Conservation (phyloP, 495 filamentous ascomycete genomes). For the Articulospora tetracladia region DNA sequence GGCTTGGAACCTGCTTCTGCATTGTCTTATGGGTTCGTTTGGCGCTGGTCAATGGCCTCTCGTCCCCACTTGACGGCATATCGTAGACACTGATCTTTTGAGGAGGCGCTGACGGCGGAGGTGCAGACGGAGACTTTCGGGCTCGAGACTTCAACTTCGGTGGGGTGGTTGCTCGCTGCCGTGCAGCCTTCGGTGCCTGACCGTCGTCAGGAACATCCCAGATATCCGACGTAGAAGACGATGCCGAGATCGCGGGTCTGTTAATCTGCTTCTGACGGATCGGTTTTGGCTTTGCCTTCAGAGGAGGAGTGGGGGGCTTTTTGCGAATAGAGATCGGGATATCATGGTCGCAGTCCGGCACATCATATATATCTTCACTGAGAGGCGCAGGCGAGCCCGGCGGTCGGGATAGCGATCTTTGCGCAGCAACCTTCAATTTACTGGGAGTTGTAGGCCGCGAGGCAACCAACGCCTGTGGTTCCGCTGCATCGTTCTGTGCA, state of each 20-base stretch:
- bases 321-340: neutral
- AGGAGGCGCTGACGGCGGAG: neutral
- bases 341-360: constrained; percentile 3
- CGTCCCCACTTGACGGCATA: neutral
- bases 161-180: neutral
- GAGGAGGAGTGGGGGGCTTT: neutral
- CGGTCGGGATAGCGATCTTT: constrained; percentile 5
- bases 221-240: constrained; percentile 8
- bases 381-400: neutral
- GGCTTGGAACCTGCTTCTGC: neutral
- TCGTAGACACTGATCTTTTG: neutral
- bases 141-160: neutral
- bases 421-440: neutral
- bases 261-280: neutral
- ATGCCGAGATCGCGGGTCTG: neutral
- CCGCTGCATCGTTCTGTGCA: neutral
- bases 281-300: constrained; percentile 4
- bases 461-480: neutral
- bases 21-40: neutral
- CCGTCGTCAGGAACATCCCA: constrained; percentile 23
- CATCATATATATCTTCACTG: constrained; percentile 9
- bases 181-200: neutral
- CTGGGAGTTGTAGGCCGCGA: neutral
- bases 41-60: neutral
- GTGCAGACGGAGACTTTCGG: neutral